Base-by-base conservation (phyloP, 1,284 basidiomycete genomes). In the Irpex sp. region DNA sequence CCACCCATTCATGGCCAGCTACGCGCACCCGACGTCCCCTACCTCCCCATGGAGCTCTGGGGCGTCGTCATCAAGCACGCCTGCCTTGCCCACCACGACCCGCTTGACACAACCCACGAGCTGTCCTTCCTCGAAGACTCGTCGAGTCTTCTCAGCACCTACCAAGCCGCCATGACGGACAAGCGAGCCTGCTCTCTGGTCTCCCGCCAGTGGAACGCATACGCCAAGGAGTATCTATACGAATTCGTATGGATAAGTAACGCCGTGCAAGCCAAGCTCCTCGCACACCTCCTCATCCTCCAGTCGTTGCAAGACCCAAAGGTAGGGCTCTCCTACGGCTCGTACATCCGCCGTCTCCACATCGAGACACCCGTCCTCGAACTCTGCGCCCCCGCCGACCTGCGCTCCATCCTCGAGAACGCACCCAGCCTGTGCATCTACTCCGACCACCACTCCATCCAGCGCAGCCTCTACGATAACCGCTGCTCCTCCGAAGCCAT, bases 201-300 rank as follows among this genome's bases (percentile, higher is more conserved):
- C 6, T 84, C 73, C 66, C 78, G 79, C 56, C 70, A 74, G 6
- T 90, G 84, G 84, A 76, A 83, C 68, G 74, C 70, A 48, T 75
- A 83, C 61, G 75, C 78, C 10, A 81, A 82, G 63, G 78, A 80
- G 53, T 78, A 81, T 52, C 70, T 89, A 12, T 90, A 81, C 72
- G 85, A 88, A 67, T 85, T 82, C 68, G 78, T 90, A 49, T 88
- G 88, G 88, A 83, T 90, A 65, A 76, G 77, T 58, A 75, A 78
- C 47, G 80, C 81, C 4, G 73, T 75, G 42, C 84, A 89, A 64
- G 88, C 85, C 1, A 81, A 82, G 67, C 70, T 76, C 0, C 73
- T 90, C 2, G 86, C 86, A 5, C 77, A 74, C 65, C 80, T 81
- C 19, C 72, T 87, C 7, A 74, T 84, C 16, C 77, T 79, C 55